Evolutionary conservation across 805 yeast genomes (phyloP).

Genomic region (Candida andamanensis): DNA sequence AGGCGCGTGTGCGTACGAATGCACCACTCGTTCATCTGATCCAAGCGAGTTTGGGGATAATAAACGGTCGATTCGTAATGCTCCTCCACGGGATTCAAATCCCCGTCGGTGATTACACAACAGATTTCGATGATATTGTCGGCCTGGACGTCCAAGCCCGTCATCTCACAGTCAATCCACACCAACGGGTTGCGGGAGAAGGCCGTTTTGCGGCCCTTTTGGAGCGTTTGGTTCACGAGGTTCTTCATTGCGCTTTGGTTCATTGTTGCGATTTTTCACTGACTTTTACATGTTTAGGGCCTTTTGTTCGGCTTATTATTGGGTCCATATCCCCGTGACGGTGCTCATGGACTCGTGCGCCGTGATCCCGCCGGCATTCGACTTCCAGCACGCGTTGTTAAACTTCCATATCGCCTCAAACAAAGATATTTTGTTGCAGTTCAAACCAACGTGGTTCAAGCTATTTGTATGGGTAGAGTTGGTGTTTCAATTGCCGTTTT

Average conservation of each 20-base stretch:
- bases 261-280: too few species aligned
- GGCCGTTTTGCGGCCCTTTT: too few species aligned
- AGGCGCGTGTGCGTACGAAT: slow-evolving; percentile 65
- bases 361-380: slow-evolving; percentile 55
- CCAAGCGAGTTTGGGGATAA: slow-evolving; percentile 55
- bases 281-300: slow-evolving; percentile 21
- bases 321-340: slow-evolving; percentile 73
- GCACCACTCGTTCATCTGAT: slow-evolving; percentile 87
- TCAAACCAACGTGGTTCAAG: slow-evolving; percentile 68
- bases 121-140: slow-evolving; percentile 91
- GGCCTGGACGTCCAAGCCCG: slow-evolving; percentile 77
- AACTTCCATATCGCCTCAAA: slow-evolving; percentile 58
- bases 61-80: slow-evolving; percentile 75
- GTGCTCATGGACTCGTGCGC: slow-evolving; percentile 69
- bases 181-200: slow-evolving; percentile 49
- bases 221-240: too few species aligned
- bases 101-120: slow-evolving; percentile 82
- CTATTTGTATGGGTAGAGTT: slow-evolving; percentile 70
- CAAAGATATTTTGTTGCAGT: slow-evolving; percentile 63
- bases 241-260: too few species aligned
- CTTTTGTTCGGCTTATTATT: slow-evolving; percentile 47
- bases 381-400: slow-evolving; percentile 45
- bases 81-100: slow-evolving; percentile 64
- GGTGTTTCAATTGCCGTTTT: slow-evolving; percentile 74
- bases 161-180: slow-evolving; percentile 99